A percentile compares a stretch with the other conserved stretches of the same genome.
phyloP scores from a whole-genome alignment of 2,329 filamentous ascomycete genomes.

The Cytospora mali region DNA sequence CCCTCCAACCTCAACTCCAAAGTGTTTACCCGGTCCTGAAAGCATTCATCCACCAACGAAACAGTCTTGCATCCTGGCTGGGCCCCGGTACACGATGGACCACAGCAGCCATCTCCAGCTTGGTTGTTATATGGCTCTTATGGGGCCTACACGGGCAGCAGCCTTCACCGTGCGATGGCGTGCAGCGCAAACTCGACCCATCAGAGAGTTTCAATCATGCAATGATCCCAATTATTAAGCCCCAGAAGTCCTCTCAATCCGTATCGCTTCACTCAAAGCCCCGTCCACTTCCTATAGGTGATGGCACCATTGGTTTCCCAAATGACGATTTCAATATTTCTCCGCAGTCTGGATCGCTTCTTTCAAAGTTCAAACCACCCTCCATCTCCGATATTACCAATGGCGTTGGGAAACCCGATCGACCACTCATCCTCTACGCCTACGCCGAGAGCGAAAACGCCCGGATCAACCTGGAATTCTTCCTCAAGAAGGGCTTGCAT shows the following conservation, averaged over 20 bases:
- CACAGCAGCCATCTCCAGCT: neutral
- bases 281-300: too few species aligned
- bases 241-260: neutral
- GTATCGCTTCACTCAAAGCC: too few species aligned
- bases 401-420: neutral
- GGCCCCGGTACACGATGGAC: neutral
- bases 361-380: neutral
- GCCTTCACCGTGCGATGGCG: neutral
- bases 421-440: constrained; percentile 37
- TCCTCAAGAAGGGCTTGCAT: constrained; percentile 39
- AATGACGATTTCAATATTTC: neutral
- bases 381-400: neutral
- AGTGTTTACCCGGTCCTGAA: neutral
- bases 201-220: neutral
- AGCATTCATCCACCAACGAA: neutral
- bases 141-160: neutral
- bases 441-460: constrained; percentile 37
- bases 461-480: constrained; percentile 38
- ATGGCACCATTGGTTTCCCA: neutral
- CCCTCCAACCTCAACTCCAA: neutral
- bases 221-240: neutral
- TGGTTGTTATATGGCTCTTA: neutral
- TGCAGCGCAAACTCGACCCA: neutral
- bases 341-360: neutral
- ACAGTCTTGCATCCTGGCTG: neutral